Base-by-base conservation (phyloP, 2,329 filamentous ascomycete species). In the Talaromyces rugulosus region DNA sequence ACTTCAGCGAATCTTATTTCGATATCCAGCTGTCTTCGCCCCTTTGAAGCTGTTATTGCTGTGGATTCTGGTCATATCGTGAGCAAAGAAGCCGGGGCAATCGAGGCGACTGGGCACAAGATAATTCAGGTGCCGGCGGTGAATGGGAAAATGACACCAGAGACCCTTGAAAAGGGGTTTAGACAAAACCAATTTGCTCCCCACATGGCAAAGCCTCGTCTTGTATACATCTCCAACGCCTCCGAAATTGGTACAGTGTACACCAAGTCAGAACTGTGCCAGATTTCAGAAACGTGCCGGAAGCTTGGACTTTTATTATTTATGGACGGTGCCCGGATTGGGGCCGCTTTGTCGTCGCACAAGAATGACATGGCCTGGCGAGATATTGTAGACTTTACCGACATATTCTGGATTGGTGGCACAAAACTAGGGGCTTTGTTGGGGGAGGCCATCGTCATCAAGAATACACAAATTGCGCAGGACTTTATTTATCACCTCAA, bases 391-490 rank as follows among this genome's bases (percentile, higher is more conserved):
- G 76, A 81, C 4, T 66, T 82, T 47, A 81, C 79, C 0, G 81
- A 83, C 60, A 80, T 83, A 23, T 83, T 83, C 70, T 83, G 81
- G 81, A 82, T 83, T 42, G 81, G 81, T 3, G 81, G 81, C 0
- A 83, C 81, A 4, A 83, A 83, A 64, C 81, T 81, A 64, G 81
- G 81, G 0, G 80, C 81, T 0, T 66, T 83, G 3, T 72, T 83
- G 3, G 81, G 81, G 1, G 81, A 83, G 62, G 81, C 81, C 1
- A 78, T 83, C 6, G 75, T 83, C 0, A 78, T 83, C 30, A 81
- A 81, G 56, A 72, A 80, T 31, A 59, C 63, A 4, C 51, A 59
- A 1, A 68, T 83, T 0, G 78, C 80, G 0, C 71, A 77, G 5
- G 81, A 81, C 36, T 83, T 81, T 62, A 77, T 78, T 55, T 83